Percentiles rank a stretch among this genome's conserved stretches.
Evolutionary conservation across 805 yeast species (phyloP).

Genomic region (Candida pseudofarinosa): DNA sequence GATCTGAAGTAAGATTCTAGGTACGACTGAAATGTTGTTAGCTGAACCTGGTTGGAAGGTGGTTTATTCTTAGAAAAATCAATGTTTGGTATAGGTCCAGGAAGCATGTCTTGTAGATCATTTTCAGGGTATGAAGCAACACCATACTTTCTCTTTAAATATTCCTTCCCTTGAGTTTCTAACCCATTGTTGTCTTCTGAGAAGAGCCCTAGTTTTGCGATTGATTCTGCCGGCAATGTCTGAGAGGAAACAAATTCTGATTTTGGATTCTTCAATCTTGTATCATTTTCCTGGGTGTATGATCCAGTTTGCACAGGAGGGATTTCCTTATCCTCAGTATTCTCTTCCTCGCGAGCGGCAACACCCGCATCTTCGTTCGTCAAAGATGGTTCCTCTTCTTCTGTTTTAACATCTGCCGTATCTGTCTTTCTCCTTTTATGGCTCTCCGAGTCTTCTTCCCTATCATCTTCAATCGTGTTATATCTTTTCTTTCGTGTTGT

Average conservation of each 20-base stretch:
- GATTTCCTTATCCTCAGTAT: constrained; percentile 17
- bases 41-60: constrained; percentile 83
- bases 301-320: constrained; percentile 47
- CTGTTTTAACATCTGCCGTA: background rate
- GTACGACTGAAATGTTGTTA: constrained; percentile 78
- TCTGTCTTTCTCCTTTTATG: constrained; percentile 1
- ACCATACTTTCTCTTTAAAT: constrained; percentile 68
- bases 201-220: constrained; percentile 58
- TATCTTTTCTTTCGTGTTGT: background rate
- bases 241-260: constrained; percentile 72
- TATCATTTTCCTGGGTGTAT: constrained; percentile 51
- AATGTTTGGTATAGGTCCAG: constrained; percentile 83
- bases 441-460: background rate
- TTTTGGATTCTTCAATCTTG: constrained; percentile 63
- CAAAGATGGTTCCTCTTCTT: constrained; percentile 1
- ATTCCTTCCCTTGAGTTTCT: constrained; percentile 69
- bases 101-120: constrained; percentile 70
- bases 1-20: constrained; percentile 81
- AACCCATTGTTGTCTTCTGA: constrained; percentile 56
- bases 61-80: constrained; percentile 79
- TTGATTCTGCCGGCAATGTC: constrained; percentile 61
- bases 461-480: background rate
- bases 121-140: constrained; percentile 86
- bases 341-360: constrained; percentile 5
- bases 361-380: constrained; percentile 5